phyloP scores from a whole-genome alignment of 306 rosid genomes.

The Quercus wislizeni region DNA sequence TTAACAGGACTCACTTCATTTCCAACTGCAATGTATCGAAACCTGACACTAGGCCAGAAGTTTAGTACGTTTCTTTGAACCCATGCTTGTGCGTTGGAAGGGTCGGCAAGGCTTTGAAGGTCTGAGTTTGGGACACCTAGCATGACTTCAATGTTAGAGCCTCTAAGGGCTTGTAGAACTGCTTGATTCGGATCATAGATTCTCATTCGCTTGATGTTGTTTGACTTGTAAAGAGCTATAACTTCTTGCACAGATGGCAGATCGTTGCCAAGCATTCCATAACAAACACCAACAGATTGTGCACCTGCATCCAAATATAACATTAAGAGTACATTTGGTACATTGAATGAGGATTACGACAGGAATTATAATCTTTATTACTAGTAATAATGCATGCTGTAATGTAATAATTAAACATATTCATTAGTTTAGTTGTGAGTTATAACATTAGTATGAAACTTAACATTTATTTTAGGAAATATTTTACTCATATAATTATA shows the following conservation, averaged over 20 bases:
- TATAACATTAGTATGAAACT: too few species aligned
- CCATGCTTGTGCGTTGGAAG: conserved; percentile 37
- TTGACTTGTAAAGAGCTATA: conserved; percentile 40
- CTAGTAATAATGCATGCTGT: too few species aligned
- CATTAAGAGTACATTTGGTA: not conserved
- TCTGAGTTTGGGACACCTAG: conserved; percentile 56
- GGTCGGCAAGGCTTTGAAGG: conserved; percentile 48
- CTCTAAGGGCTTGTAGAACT: conserved; percentile 47
- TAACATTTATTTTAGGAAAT: too few species aligned
- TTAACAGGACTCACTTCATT: conserved; percentile 60
- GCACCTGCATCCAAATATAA: conserved; percentile 32
- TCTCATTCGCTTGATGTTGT: conserved; percentile 48
- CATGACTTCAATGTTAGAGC: conserved; percentile 50
- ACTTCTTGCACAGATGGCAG: conserved; percentile 51
- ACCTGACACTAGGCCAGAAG: conserved; percentile 42
- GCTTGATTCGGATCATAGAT: conserved; percentile 55
- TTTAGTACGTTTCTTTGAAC: conserved; percentile 41
- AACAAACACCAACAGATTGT: conserved; percentile 54
- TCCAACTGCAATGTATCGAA: conserved; percentile 57
- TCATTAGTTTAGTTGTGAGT: too few species aligned
- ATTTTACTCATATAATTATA: too few species aligned
- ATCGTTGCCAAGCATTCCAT: conserved; percentile 59
- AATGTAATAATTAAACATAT: too few species aligned
- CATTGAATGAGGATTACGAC: too few species aligned
- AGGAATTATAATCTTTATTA: too few species aligned